These are phyloP conservation scores for Acidiella bohemica DNA, from an alignment of 495 filamentous ascomycete genomes.

Conservation along the genomic window DNA sequence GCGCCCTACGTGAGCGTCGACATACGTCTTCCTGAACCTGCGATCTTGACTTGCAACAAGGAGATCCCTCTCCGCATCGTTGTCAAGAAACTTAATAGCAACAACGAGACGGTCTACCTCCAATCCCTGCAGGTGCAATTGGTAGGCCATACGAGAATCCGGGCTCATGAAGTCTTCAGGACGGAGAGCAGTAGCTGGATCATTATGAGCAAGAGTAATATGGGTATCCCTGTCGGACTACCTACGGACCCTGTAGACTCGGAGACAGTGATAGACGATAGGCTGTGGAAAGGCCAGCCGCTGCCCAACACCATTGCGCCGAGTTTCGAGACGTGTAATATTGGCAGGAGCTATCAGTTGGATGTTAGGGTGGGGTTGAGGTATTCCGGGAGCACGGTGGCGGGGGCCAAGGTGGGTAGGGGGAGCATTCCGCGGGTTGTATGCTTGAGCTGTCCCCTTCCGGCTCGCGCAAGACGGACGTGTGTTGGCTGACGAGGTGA, in stretches of 20 bases:
- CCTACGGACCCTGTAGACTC: conserved; percentile 45
- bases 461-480: conserved; percentile 20
- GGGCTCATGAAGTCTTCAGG: conserved; percentile 55
- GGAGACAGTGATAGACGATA: conserved; percentile 52
- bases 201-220: conserved; percentile 51
- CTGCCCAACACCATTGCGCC: conserved; percentile 78
- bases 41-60: conserved; percentile 79
- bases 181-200: conserved; percentile 56
- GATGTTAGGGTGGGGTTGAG: conserved; percentile 67
- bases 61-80: conserved; percentile 70
- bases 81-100: conserved; percentile 55
- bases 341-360: conserved; percentile 65
- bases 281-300: conserved; percentile 52
- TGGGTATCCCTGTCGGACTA: conserved; percentile 47
- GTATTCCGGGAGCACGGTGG: conserved; percentile 27
- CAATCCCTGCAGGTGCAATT: conserved; percentile 68
- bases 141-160: conserved; percentile 61
- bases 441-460: too few relatives aligned
- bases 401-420: conserved; percentile 12
- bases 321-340: conserved; percentile 78
- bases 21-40: conserved; percentile 71
- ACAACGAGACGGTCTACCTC: conserved; percentile 52
- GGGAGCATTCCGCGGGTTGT: conserved; percentile 2
- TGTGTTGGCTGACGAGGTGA: conserved; percentile 7
- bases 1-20: conserved; percentile 52